Evolutionary conservation across 23 red algal genomes (phyloP), one percentile per base, ranked within the genome.

Genomic region (Gracilaria caudata): DNA sequence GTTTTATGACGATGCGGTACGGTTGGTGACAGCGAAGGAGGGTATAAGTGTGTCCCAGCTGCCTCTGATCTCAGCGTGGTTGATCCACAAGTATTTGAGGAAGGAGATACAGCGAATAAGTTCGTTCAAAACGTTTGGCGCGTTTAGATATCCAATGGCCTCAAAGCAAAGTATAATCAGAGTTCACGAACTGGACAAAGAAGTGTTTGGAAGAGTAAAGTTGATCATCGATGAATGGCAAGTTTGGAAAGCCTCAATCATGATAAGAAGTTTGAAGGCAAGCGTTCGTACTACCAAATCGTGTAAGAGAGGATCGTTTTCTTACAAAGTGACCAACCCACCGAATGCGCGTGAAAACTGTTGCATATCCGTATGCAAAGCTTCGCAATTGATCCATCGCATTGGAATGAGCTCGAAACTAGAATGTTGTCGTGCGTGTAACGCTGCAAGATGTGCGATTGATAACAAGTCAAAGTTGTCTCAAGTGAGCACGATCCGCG

Each of bases 321-420:
- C 28, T 16, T 75, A 46, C 70, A 46, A 26, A 47, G n/a, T 47
- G 70, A 43, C 23, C 25, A 66, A 16, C 30, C 4, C 30, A 4
- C 10, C 61, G 1, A 14, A 35, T 2, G 29, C 61, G 30, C 29
- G 5, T 11, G 30, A 49, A 26, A 75, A 75, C 19, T 75, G 70
- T 33, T 75, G 70, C 25, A 34, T 29, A 4, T 43, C 70, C 0
- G 25, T 75, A 24, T 75, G 70, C 43, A 12, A 29, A 2, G 43
- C 39, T 1, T 4, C 25, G 8, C 17, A 75, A 21, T 40, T 75
- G 37, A 16, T 75, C 0, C 70, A 75, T 19, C 19, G 70, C 20
- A 43, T 75, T 26, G 70, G 70, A 26, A 75, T 75, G 70, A 26
- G n/a, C 4, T 75, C 70, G n/a, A 47, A 47, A 47, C 1, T 23